Base-by-base conservation (phyloP, 2,329 filamentous ascomycete species). In the Botryotinia calthae region DNA sequence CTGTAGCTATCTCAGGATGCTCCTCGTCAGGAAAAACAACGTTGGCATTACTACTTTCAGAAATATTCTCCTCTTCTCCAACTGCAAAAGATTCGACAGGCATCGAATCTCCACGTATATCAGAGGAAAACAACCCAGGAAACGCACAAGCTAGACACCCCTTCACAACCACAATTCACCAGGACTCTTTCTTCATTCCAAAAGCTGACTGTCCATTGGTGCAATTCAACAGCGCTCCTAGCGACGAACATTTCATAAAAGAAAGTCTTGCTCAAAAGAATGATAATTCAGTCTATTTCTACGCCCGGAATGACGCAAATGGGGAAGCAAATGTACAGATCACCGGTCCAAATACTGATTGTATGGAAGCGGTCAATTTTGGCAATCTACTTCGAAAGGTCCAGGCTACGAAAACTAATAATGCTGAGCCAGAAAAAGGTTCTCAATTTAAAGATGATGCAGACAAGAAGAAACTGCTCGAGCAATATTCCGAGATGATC, bases 111-210 rank as follows among this genome's bases (percentile, higher is more conserved):
- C 58, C 18, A 28, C 5, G 9, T 40, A 22, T 6, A 22, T 40
- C 31, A 4, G 25, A 31, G 16, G 16, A 34, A 25, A 18, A 40
- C 1, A 37, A 31, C 10, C 28, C 46, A 28, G 20, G 14, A 4
- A 25, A 31, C 2, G 28, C 46, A 18, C 34, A 71, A 65, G 75
- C 54, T 42, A 67, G 9, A 5, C 14, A 10, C 14, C 20, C 28
- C 22, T 68, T 44, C 18, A 48, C 62, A 34, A 72, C 42, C 14
- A 68, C 22, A 10, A 73, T 79, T 42, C 71, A 72, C n/a, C 76
- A 78, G 65, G 76, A 79, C 71, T 59, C 58, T 44, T 79, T 76
- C 74, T 76, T 79, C 65, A 61, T 72, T 10, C 68, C 71, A 9
- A 77, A 78, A 58, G 7, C 40, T 4, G 5, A 70, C 2, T 73